Base-by-base conservation (phyloP, 371 early-diverging fungal species). In the Umbelopsis sp. region DNA sequence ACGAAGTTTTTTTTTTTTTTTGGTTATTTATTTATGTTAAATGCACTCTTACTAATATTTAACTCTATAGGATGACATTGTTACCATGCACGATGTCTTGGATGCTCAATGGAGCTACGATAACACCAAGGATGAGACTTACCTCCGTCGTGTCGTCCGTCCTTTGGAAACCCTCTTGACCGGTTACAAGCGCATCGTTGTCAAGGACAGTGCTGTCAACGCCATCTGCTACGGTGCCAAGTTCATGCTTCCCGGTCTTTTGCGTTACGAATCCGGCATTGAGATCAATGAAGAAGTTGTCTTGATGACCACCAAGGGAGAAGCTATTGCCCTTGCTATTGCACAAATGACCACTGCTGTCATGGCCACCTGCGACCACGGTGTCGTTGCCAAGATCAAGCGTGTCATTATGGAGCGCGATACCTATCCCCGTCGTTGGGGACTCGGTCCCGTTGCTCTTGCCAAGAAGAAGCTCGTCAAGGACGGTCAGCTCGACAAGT, bases 351-450 rank as follows among this genome's bases (percentile, higher is more conserved):
- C 95, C 38, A 96, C 98, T 11, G 91, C 97, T 29, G 97, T 97
- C 70, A 96, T 99, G 94, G 94, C 81, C 35, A 84, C 80, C 22
- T 84, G 84, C 53, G 91, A 90, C 67, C 96, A 96, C 78, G 99
- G 99, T 53, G 94, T 98, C 29, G 98, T 99, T 65, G 95, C 97
- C 75, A 96, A 97, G 88, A 97, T 99, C 76, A 99, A 99, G 92
- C 92, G 99, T 77, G 99, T 99, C 53, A 99, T 99, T 71, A 99
- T 99, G 99, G 99, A 99, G 82, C 95, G 99, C 70, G 99, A 97
- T 81, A 96, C 99, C 14, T 99, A 99, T 80, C 98, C 98, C 57
- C 92, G 96, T 65, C 88, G 92, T 68, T 99, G 99, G 99, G 99
- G 99, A 37, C 83, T 98, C 74, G 99, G 99, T 63, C 97, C 98